Conservation (phyloP, 345 rosid species). For the Pistacia atlantica region DNA sequence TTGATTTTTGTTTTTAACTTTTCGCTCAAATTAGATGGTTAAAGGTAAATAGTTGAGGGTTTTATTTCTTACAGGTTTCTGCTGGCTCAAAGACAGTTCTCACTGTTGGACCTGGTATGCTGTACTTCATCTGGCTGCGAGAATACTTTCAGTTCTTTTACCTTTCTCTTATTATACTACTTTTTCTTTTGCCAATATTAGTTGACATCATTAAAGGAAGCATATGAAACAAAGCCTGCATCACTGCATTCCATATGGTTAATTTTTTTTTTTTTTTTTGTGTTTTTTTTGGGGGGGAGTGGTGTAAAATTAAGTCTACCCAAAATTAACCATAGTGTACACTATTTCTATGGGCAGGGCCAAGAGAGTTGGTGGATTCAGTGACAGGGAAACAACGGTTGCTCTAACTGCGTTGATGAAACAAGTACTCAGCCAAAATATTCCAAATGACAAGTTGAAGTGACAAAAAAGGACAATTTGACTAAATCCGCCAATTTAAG, state of each 20-base stretch:
- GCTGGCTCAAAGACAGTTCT: conserved; percentile 92
- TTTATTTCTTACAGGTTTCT: conserved; percentile 50
- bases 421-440: background rate
- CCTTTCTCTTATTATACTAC: background rate
- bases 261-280: too few species aligned
- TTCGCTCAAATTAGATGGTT: background rate
- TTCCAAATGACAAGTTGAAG: background rate
- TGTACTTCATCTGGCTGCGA: conserved; percentile 9
- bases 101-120: conserved; percentile 83
- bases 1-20: background rate
- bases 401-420: conserved; percentile 41
- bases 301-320: background rate
- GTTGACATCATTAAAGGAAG: background rate
- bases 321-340: background rate
- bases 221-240: background rate
- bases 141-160: background rate
- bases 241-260: background rate
- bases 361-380: conserved; percentile 65
- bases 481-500: background rate
- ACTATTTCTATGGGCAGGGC: conserved; percentile 47
- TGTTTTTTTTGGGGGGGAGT: too few species aligned
- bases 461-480: too few species aligned
- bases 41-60: background rate
- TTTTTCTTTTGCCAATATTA: background rate
- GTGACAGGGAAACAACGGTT: conserved; percentile 71